Base-by-base conservation (phyloP, 805 yeast genomes). In the Yarrowia sp. region DNA sequence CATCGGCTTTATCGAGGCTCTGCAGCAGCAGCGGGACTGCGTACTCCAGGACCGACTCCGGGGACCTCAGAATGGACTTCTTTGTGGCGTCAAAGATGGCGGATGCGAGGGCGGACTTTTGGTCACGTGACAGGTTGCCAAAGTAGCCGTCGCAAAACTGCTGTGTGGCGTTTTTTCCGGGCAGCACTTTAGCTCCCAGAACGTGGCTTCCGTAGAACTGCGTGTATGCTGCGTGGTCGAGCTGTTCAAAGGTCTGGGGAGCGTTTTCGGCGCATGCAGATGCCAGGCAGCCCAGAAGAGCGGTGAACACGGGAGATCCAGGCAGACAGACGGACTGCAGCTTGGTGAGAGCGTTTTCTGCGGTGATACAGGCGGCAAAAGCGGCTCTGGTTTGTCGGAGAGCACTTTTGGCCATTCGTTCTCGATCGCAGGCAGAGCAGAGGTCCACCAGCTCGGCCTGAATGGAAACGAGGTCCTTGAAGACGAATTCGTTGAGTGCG, bases 231-330 rank as follows among this genome's bases (percentile, higher is more conserved):
- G 9, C 14, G 30, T 19, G 40, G 6, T 58, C 50, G 10, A 58
- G 50, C 36, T 42, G 49, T 2, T 7, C 50, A 43, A 58, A 58
- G 8, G 50, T 58, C 17, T 58, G 64, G 17, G 64, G 64, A 0
- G 64, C 64, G 33, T 43, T 42, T 43, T 58, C 64, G n/a, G 64
- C 64, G 9, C 33, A n/a, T 10, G 64, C 64, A 13, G 64, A 58
- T 1, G 64, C 64, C 2, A 58, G 64, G 33, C 64, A 58, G 33
- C 64, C 64, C 9, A 58, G 40, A 1, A 58, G 64, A 3, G 50
- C 64, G 1, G 64, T 58, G 42, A 13, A 17, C 2, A 15, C 13
- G 3, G 50, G 17, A 9, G 17, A 13, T 0, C 64, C 64, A 6
- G 46, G 46, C n/a, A 43, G 9, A 7, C 39, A 43, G 14, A 43